These are phyloP conservation scores for Talaromyces amestolkiae DNA, from an alignment of 2,329 filamentous ascomycete species.

Conservation along the genomic window DNA sequence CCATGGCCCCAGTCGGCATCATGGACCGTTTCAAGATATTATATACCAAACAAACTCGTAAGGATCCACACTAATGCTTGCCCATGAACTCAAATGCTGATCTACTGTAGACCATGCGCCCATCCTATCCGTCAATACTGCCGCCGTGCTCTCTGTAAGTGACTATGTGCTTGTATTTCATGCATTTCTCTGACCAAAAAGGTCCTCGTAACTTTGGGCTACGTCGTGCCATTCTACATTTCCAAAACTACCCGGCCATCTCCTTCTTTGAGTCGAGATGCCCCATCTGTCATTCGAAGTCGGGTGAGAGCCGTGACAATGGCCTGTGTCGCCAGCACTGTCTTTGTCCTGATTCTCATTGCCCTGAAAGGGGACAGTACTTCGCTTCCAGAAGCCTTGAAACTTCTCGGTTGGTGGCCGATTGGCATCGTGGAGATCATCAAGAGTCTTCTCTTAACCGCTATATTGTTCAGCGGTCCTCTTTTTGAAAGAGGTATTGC, in stretches of 20 bases:
- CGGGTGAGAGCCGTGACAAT: slow-evolving; percentile 76
- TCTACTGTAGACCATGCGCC: slow-evolving; percentile 12
- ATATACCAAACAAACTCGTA: slow-evolving; percentile 34
- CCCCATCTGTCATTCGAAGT: slow-evolving; percentile 82
- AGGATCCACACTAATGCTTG: slow-evolving; percentile 14
- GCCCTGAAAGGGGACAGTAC: slow-evolving; percentile 50
- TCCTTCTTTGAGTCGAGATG: slow-evolving; percentile 74
- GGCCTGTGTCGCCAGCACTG: slow-evolving; percentile 68
- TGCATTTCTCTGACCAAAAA: slow-evolving; percentile 31
- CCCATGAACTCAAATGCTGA: background rate
- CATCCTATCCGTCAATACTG: slow-evolving; percentile 23
- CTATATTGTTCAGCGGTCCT: slow-evolving; percentile 77
- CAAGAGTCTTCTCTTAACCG: slow-evolving; percentile 67
- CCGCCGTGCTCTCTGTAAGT: slow-evolving; percentile 42
- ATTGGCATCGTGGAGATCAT: slow-evolving; percentile 62
- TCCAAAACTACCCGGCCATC: slow-evolving; percentile 77
- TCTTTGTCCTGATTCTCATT: slow-evolving; percentile 66
- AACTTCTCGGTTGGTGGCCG: slow-evolving; percentile 79
- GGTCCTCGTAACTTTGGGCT: slow-evolving; percentile 81
- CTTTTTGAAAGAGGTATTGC: slow-evolving; percentile 76
- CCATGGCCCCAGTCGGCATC: slow-evolving; percentile 36
- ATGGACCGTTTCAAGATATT: slow-evolving; percentile 34
- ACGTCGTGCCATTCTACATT: slow-evolving; percentile 88
- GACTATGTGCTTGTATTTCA: background rate
- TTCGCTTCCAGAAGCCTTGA: slow-evolving; percentile 57